These are phyloP conservation scores for Metarhizium anisopliae DNA, from an alignment of 2,329 filamentous ascomycete genomes.

Conservation along the genomic window DNA sequence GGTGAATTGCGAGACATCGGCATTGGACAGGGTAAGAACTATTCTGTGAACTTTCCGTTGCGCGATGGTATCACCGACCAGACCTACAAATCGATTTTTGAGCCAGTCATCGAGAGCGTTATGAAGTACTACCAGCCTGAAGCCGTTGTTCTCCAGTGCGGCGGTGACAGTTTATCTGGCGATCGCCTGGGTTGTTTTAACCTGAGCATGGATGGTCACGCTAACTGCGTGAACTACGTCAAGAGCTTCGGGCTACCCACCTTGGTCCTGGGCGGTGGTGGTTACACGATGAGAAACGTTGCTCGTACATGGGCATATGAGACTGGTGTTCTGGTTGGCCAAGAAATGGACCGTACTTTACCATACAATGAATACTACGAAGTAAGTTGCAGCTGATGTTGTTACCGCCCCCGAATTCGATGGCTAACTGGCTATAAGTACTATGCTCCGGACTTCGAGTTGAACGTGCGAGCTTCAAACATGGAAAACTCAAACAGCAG, in stretches of 20 bases:
- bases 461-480: conserved; percentile 81
- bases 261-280: conserved; percentile 88
- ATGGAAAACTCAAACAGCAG: conserved; percentile 86
- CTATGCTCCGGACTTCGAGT: conserved; percentile 81
- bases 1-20: conserved; percentile 81
- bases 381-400: conserved; percentile 28
- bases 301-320: conserved; percentile 96
- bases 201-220: conserved; percentile 91
- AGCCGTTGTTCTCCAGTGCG: conserved; percentile 92
- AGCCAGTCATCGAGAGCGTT: conserved; percentile 77
- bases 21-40: conserved; percentile 79
- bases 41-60: conserved; percentile 84
- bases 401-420: background rate
- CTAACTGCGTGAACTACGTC: conserved; percentile 86
- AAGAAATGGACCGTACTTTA: conserved; percentile 71
- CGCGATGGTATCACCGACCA: conserved; percentile 86
- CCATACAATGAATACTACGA: conserved; percentile 96
- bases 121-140: conserved; percentile 83
- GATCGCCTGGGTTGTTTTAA: conserved; percentile 96
- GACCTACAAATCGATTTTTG: conserved; percentile 85
- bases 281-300: conserved; percentile 96
- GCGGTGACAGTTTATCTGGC: conserved; percentile 87
- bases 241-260: conserved; percentile 79
- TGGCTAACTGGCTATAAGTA: conserved; percentile 47
- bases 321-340: conserved; percentile 79